Conservation (phyloP, 164 flowering plant species). For the Warburgia ugandensis region DNA sequence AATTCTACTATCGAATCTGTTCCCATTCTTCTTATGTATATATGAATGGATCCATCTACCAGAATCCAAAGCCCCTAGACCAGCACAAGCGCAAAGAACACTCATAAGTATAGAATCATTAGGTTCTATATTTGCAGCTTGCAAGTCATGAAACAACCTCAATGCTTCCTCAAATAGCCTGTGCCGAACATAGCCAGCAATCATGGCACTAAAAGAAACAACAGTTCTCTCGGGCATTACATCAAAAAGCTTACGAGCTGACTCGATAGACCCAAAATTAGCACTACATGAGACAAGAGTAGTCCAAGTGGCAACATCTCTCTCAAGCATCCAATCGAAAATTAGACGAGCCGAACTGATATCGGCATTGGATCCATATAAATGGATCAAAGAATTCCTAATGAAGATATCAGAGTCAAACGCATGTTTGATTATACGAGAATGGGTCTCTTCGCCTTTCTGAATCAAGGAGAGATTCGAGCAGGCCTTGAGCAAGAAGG, state of each 20-base stretch:
- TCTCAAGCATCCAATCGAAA: slow-evolving; percentile 15
- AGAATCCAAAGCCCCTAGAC: slow-evolving; percentile 22
- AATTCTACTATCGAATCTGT: slow-evolving; percentile 16
- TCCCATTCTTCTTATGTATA: slow-evolving; percentile 11
- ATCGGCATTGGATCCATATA: slow-evolving; percentile 17
- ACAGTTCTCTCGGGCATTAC: slow-evolving; percentile 31
- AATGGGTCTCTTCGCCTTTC: slow-evolving; percentile 20
- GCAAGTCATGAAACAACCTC: slow-evolving; percentile 22
- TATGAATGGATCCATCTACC: slow-evolving; percentile 31
- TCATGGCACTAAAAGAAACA: slow-evolving; percentile 35
- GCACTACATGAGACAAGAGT: slow-evolving; percentile 17
- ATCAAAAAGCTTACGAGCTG: slow-evolving; percentile 25
- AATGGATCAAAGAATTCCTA: slow-evolving; percentile 22
- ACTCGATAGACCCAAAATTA: slow-evolving; percentile 9
- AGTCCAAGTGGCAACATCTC: slow-evolving; percentile 30
- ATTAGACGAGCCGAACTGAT: slow-evolving; percentile 9
- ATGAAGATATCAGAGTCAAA: slow-evolving; percentile 17
- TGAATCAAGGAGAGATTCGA: slow-evolving; percentile 8
- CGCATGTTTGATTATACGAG: slow-evolving; percentile 19
- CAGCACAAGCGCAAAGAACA: slow-evolving; percentile 20
- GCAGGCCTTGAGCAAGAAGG: slow-evolving; percentile 30
- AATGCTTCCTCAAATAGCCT: slow-evolving; percentile 24
- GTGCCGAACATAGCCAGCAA: slow-evolving; percentile 20
- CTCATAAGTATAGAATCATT: slow-evolving; percentile 21
- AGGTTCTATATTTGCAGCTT: slow-evolving; percentile 17